phyloP scores from a whole-genome alignment of 352 stramenopile genomes.

The Albugo candida region DNA sequence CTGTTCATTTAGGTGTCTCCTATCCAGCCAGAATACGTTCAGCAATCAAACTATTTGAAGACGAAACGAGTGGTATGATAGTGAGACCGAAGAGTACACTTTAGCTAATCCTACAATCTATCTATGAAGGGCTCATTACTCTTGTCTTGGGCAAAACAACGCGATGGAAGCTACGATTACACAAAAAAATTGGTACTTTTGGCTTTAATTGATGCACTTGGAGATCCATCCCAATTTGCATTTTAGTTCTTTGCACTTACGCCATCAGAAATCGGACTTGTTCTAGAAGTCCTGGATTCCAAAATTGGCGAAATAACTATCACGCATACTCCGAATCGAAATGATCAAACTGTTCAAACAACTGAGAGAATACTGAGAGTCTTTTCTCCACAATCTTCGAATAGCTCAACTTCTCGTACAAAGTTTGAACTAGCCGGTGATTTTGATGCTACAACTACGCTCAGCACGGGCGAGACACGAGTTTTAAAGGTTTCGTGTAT shows the following conservation, averaged over 20 bases:
- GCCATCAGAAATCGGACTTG: conserved; percentile 48
- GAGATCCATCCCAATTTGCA: not conserved
- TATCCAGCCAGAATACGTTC: no score
- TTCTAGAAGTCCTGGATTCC: conserved; percentile 57
- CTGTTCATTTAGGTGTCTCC: no score
- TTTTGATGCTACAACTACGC: not conserved
- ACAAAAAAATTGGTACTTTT: conserved; percentile 51
- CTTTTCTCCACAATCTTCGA: no score
- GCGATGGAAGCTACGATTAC: conserved; percentile 53
- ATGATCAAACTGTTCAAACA: conserved; percentile 4
- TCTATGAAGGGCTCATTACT: conserved; percentile 54
- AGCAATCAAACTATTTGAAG: not conserved
- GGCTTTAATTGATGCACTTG: not conserved
- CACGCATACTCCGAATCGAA: conserved; percentile 64
- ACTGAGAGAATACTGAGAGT: no score
- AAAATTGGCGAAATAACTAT: conserved; percentile 41
- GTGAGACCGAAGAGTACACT: not conserved
- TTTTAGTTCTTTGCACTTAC: conserved; percentile 67
- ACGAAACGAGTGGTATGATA: not conserved
- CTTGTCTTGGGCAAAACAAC: conserved; percentile 61
- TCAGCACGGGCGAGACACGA: conserved; percentile 52
- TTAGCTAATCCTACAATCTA: not conserved
- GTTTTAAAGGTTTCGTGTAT: conserved; percentile 16
- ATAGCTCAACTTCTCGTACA: no score
- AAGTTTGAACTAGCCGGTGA: no score